phyloP scores from a whole-genome alignment of 1,139 yeast species.

The Yamadazyma jaroonii region DNA sequence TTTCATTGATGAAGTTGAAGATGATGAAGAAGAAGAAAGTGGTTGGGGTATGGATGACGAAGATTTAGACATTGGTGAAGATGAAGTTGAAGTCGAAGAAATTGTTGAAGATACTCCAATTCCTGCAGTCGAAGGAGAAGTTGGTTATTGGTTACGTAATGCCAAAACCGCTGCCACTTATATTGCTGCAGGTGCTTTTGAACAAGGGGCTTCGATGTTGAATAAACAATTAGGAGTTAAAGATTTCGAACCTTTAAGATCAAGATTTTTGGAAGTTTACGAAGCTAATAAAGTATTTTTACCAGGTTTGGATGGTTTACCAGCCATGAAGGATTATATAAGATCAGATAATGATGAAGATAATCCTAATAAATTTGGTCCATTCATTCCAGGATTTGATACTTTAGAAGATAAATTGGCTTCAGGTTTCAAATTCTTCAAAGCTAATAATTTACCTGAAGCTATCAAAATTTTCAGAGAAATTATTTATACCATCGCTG shows the following conservation, averaged over 20 bases:
- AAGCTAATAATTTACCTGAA: constrained; percentile 74
- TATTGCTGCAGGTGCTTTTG: constrained; percentile 95
- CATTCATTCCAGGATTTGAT: constrained; percentile 74
- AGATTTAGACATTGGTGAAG: constrained; percentile 39
- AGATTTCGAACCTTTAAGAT: constrained; percentile 82
- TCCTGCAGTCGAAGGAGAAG: constrained; percentile 50
- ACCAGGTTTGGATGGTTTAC: constrained; percentile 68
- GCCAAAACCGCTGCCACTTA: constrained; percentile 90
- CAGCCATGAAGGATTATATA: constrained; percentile 67
- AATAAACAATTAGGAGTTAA: constrained; percentile 86
- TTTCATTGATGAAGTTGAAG: constrained; percentile 44
- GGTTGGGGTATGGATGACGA: constrained; percentile 58
- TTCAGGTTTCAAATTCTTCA: constrained; percentile 79
- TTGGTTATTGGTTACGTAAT: constrained; percentile 81
- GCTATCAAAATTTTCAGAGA: constrained; percentile 80
- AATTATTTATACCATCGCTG: constrained; percentile 71
- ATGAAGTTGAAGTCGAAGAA: constrained; percentile 25
- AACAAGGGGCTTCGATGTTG: constrained; percentile 89
- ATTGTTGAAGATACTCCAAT: constrained; percentile 15
- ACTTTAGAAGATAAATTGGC: constrained; percentile 62
- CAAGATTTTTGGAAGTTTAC: constrained; percentile 79
- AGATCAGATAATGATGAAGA: constrained; percentile 62
- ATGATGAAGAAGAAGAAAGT: constrained; percentile 52
- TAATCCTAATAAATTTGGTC: constrained; percentile 53
- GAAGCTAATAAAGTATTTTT: constrained; percentile 74